Evolutionary conservation across 2,329 filamentous ascomycete species (phyloP), one percentile per base, ranked within the genome.

Genomic region (Nigrospora osmanthi): DNA sequence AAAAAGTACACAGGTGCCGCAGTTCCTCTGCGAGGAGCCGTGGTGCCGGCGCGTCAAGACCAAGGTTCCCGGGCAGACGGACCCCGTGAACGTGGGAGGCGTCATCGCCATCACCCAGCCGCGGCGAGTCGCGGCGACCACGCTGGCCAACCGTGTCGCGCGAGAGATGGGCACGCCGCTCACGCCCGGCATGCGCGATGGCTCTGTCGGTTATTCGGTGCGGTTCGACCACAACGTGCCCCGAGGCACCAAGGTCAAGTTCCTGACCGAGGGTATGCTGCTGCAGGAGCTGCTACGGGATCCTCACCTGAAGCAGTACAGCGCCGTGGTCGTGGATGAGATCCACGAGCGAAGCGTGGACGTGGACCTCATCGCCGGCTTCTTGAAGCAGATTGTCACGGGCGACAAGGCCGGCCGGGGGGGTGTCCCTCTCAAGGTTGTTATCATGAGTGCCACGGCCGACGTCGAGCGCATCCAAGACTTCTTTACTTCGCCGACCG

Each of bases 391-490:
- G 49, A 78, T 97, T 39, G 68, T 93, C 1, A 70, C 73, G 1
- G 71, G 76, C 3, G 72, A 81, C 45, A 76, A 78, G 34, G 71
- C 77, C 38, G 81, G 81, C 7, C 79, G 85, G 5, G 81, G 83
- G 9, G 86, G 85, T 6, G 69, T 85, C 30, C 83, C 86, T 1
- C 69, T 98, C 45, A 97, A 95, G 62, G 81, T 97, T 4, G 79
- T 95, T 32, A 80, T 97, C 59, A 98, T 98, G 93, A 96, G 90
- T 73, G 93, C 93, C 41, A 98, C 93, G 7, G 88, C 89, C 34
- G 88, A 97, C 62, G 82, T 95, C 47, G 83, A 91, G 48, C 80
- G 77, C 45, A 80, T 97, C 31, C 74, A 80, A 37, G 69, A 71
- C 0, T 97, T 95, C 62, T 96, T 97, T 67, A 53, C 36, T 1